Conservation (phyloP, 768 basidiomycete genomes). For the Mycena rebaudengoi region DNA sequence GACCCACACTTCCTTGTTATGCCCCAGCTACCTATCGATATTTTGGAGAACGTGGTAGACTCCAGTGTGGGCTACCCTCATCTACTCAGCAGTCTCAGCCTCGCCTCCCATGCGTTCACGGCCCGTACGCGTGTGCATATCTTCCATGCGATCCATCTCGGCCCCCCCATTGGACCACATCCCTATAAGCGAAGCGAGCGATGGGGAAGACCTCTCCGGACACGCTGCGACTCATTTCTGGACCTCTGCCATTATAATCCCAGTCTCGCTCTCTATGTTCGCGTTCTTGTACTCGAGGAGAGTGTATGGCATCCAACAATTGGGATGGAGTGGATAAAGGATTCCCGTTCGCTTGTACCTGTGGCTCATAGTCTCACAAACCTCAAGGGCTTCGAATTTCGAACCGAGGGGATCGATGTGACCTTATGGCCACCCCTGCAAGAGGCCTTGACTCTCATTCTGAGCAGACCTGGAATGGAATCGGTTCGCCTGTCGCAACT, state of each 20-base stretch:
- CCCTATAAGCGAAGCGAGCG: not conserved
- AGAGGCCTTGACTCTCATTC: not conserved
- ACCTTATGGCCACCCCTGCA: not conserved
- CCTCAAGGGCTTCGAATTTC: not conserved
- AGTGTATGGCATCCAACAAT: not conserved
- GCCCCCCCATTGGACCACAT: not conserved
- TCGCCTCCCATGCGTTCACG: not conserved
- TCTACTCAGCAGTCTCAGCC: not conserved
- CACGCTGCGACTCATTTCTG: not conserved
- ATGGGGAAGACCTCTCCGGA: not conserved
- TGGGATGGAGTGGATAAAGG: not conserved
- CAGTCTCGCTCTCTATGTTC: not conserved
- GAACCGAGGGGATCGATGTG: not conserved
- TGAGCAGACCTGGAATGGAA: not conserved
- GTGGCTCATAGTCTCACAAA: not conserved
- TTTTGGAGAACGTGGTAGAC: conserved; percentile 1
- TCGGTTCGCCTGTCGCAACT: not conserved
- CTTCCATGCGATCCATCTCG: not conserved
- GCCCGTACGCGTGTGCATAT: not conserved
- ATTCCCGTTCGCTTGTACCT: not conserved
- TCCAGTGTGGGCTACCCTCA: not conserved
- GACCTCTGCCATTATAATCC: not conserved
- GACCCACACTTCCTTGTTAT: not conserved
- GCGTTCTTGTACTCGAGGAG: not conserved
- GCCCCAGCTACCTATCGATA: conserved; percentile 1